phyloP scores from a whole-genome alignment of 441 rosid species.

The Adansonia gregorii region DNA sequence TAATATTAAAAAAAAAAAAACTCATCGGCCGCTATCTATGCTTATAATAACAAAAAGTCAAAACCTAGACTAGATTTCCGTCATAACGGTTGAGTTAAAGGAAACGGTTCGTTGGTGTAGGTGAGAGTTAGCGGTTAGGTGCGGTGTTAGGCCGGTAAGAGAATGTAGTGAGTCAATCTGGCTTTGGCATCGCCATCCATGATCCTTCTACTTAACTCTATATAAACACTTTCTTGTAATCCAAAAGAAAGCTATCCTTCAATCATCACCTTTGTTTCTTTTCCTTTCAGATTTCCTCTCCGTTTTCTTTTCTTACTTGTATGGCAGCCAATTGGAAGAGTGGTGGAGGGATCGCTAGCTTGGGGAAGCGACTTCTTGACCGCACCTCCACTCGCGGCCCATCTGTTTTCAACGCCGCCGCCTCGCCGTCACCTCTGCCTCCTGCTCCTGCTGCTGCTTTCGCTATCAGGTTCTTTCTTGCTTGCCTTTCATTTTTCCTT shows the following conservation, averaged over 20 bases:
- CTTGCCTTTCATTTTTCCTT: neutral
- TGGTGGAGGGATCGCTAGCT: constrained; percentile 49
- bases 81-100: neutral
- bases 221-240: neutral
- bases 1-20: no score
- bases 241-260: neutral
- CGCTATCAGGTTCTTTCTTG: constrained; percentile 31
- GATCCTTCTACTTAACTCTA: neutral
- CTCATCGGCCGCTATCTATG: no score
- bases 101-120: neutral
- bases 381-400: constrained; percentile 41
- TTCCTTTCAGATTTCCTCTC: neutral
- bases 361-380: constrained; percentile 56
- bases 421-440: neutral
- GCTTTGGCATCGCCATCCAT: neutral
- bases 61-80: neutral
- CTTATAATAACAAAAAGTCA: neutral
- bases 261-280: neutral
- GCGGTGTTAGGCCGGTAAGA: neutral
- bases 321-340: constrained; percentile 65
- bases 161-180: neutral
- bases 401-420: constrained; percentile 29
- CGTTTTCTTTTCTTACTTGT: constrained; percentile 27
- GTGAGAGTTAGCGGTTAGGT: constrained; percentile 1
- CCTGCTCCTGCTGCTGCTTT: neutral